Evolutionary conservation across 164 flowering plant species (phyloP).

Genomic region (Vitis vinifera): ASM3070453v1 NC_081806.1:15450001-15450500

Average conservation of each 20-base stretch:
- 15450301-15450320: slow-evolving; percentile 29
- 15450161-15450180: slow-evolving; percentile 9
- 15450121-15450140: slow-evolving; percentile 27
- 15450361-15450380: slow-evolving; percentile 64
- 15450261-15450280: slow-evolving; percentile 80
- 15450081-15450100: slow-evolving; percentile 24
- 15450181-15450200: slow-evolving; percentile 4
- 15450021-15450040: too few relatives aligned
- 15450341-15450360: slow-evolving; percentile 33
- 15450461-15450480: slow-evolving; percentile 78
- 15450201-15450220: not conserved
- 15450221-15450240: slow-evolving; percentile 45
- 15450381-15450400: slow-evolving; percentile 82
- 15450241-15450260: slow-evolving; percentile 98
- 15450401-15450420: slow-evolving; percentile 81
- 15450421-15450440: slow-evolving; percentile 86
- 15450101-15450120: slow-evolving; percentile 37
- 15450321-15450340: slow-evolving; percentile 2
- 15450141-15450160: slow-evolving; percentile 6
- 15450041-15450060: too few relatives aligned
- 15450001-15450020: too few relatives aligned
- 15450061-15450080: too few relatives aligned
- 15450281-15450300: slow-evolving; percentile 10
- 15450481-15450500: slow-evolving; percentile 82
- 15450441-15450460: slow-evolving; percentile 80